phyloP scores from a whole-genome alignment of 257 asterid species.

The Anisodus acutangulus region DNA sequence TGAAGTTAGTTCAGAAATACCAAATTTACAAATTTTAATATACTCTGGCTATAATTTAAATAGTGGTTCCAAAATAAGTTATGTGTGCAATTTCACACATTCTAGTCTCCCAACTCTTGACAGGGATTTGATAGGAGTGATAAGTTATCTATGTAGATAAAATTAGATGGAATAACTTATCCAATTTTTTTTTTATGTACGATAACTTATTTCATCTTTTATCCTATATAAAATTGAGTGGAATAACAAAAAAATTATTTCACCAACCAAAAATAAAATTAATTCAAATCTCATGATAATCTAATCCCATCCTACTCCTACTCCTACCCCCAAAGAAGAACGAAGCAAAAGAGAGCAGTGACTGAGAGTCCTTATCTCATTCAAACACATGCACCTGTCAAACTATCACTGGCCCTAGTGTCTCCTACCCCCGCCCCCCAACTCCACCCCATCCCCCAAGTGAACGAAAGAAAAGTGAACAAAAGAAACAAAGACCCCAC shows the following conservation, averaged over 20 bases:
- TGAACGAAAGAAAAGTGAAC: background rate
- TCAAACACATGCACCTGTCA: background rate
- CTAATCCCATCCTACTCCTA: no score
- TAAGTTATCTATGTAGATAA: no score
- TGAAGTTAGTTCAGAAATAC: background rate
- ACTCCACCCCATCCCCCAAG: background rate
- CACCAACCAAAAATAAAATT: no score
- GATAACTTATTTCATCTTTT: no score
- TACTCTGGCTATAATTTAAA: background rate
- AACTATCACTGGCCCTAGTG: background rate
- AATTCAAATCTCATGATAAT: no score
- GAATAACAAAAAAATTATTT: no score
- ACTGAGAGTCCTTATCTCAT: constrained; percentile 24
- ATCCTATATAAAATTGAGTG: no score
- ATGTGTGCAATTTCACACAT: background rate
- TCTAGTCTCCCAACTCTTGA: background rate
- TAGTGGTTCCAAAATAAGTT: background rate
- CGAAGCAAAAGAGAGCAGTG: background rate
- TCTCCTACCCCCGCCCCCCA: background rate
- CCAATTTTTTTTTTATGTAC: no score
- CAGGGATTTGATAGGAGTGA: no score
- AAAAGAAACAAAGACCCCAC: constrained; percentile 23
- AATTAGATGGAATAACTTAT: no score
- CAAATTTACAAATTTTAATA: background rate
- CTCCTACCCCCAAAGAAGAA: no score